phyloP scores from a whole-genome alignment of 1,139 yeast genomes.

The Saccharomyces hybrid region DNA sequence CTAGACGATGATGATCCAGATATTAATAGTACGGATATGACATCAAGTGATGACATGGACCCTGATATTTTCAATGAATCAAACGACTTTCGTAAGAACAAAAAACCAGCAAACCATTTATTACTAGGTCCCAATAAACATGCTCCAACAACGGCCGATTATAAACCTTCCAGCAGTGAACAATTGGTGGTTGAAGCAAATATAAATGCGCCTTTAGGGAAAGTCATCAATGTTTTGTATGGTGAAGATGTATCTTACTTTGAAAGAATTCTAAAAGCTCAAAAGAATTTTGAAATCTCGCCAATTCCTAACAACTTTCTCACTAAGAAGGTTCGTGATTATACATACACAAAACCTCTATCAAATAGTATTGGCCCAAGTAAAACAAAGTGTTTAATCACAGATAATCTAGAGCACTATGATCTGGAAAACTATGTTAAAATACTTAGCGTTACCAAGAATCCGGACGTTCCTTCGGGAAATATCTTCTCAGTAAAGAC shows the following conservation, averaged over 20 bases:
- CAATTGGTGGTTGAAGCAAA: slow-evolving; percentile 54
- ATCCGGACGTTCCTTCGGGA: slow-evolving; percentile 97
- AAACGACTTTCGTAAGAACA: slow-evolving; percentile 2
- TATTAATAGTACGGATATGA: slow-evolving; percentile 21
- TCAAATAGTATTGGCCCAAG: slow-evolving; percentile 86
- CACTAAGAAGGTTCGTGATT: slow-evolving; percentile 45
- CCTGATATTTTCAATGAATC: slow-evolving; percentile 12
- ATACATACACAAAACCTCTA: slow-evolving; percentile 71
- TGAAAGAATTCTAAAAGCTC: slow-evolving; percentile 47
- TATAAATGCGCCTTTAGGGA: slow-evolving; percentile 74
- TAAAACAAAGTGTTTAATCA: slow-evolving; percentile 73
- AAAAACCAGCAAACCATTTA: slow-evolving; percentile 3
- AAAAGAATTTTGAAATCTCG: slow-evolving; percentile 64
- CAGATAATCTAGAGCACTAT: slow-evolving; percentile 57
- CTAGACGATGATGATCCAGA: slow-evolving; percentile 2
- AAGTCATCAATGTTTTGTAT: slow-evolving; percentile 56
- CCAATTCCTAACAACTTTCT: slow-evolving; percentile 42
- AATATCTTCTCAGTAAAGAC: slow-evolving; percentile 70
- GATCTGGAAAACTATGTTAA: slow-evolving; percentile 51
- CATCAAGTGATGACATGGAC: slow-evolving; percentile 25
- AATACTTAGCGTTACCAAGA: slow-evolving; percentile 60
- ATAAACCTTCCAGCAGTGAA: slow-evolving; percentile 50
- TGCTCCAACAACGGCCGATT: slow-evolving; percentile 45
- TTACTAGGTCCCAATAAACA: slow-evolving; percentile 39
- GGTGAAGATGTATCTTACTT: slow-evolving; percentile 61